Evolutionary conservation across 2,329 filamentous ascomycete genomes (phyloP).

Genomic region (Sporothrix luriei): DNA sequence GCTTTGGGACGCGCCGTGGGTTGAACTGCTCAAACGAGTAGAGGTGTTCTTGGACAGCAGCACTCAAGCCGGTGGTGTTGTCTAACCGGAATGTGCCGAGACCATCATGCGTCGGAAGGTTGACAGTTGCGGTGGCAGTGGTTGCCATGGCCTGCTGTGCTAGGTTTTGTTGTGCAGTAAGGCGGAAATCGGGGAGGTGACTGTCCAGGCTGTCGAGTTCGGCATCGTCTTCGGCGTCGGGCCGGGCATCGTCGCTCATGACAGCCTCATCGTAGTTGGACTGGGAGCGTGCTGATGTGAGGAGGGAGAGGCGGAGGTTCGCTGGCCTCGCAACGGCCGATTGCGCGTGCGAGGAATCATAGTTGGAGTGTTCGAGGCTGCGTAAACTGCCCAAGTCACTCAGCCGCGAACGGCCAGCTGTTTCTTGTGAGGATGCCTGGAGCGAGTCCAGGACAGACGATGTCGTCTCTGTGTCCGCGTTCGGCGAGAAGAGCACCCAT

Average conservation of each 20-base stretch:
- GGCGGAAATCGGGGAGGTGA: slow-evolving; percentile 83
- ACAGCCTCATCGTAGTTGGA: slow-evolving; percentile 23
- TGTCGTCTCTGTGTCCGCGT: slow-evolving; percentile 61
- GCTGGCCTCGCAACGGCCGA: slow-evolving; percentile 37
- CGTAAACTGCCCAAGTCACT: slow-evolving; percentile 82
- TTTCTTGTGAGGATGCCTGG: slow-evolving; percentile 63
- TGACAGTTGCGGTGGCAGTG: slow-evolving; percentile 28
- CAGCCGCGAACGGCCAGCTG: slow-evolving; percentile 69
- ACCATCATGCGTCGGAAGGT: slow-evolving; percentile 87
- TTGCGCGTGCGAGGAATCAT: slow-evolving; percentile 30
- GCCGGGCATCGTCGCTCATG: slow-evolving; percentile 45
- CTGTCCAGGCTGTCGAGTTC: slow-evolving; percentile 94
- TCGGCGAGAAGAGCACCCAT: slow-evolving; percentile 93
- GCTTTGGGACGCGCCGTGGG: slow-evolving; percentile 62
- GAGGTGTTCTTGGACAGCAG: slow-evolving; percentile 75
- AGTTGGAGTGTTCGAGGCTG: slow-evolving; percentile 64
- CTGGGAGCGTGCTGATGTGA: slow-evolving; percentile 38
- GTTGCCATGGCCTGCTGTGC: neutral
- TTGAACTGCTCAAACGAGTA: slow-evolving; percentile 90
- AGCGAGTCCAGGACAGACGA: slow-evolving; percentile 67
- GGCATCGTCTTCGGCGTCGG: slow-evolving; percentile 62
- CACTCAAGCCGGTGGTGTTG: slow-evolving; percentile 56
- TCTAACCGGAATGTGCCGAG: slow-evolving; percentile 76
- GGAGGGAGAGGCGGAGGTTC: slow-evolving; percentile 39
- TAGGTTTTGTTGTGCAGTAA: slow-evolving; percentile 41